Base-by-base conservation (phyloP, 208 protist species). In the Crithidia thermophila region DNA sequence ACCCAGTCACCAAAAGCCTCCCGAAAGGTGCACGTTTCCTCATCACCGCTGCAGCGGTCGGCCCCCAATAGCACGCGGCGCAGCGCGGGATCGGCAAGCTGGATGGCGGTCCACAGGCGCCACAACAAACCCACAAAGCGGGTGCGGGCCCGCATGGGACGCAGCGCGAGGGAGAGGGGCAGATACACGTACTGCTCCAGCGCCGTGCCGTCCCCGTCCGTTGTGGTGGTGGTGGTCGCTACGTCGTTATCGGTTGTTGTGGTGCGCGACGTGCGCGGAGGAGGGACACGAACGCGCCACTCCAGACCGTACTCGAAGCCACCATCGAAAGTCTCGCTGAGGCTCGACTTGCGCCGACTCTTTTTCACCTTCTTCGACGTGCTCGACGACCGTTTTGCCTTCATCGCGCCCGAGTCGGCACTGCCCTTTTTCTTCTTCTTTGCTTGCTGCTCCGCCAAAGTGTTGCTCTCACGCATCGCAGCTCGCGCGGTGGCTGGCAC, bases 71-170 rank as follows among this genome's bases (percentile, higher is more conserved):
- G 20, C 8, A 73, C 50, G 6, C 55, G 58, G 33, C 43, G 33
- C 53, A 67, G 45, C n/a, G 55, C 62, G 60, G 27, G 78, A 42
- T 50, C 77, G 62, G 39, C 62, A 25, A 28, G 28, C 58, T 77
- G 72, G 14, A 87, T 39, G 2, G 85, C 72, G 36, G 61, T 28
- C 71, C 73, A 80, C 18, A 90, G 67, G 36, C 87, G 83, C 82
- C 87, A 90, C 36, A 93, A 56, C 30, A 93, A 47, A 5, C 87
- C 87, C 0, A 75, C 72, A 30, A 93, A 72, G 11, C 81, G 81
- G 11, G 87, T 93, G 11, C 81, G 81, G 4, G 37, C 46, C n/a
- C 77, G 79, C 25, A 93, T 63, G 1, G 82, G 77, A 4, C 79
- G 79, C 23, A 93, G 74, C 18, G 73, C 67, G 10, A 93, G 39